These are phyloP conservation scores for Porcisia hertigi DNA, from an alignment of 208 protist genomes.

Conservation along the genomic window DNA sequence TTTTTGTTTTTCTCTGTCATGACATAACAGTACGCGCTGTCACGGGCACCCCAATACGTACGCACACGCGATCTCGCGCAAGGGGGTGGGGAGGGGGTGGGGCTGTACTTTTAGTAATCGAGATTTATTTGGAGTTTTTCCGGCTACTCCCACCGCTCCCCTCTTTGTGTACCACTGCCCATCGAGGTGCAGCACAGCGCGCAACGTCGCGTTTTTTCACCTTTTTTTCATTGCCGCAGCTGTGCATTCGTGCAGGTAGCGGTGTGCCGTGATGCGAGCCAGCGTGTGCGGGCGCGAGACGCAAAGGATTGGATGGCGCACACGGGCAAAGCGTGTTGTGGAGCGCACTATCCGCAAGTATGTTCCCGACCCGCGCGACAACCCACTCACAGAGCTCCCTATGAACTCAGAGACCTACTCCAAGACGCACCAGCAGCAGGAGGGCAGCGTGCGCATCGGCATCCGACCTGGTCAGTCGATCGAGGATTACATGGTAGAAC, in stretches of 20 bases:
- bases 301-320: constrained; percentile 53
- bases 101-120: not conserved
- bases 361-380: constrained; percentile 82
- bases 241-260: not conserved
- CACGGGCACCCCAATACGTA: not conserved
- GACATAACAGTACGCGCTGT: not conserved
- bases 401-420: constrained; percentile 69
- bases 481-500: constrained; percentile 88
- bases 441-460: constrained; percentile 77
- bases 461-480: constrained; percentile 83
- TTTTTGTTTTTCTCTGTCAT: not conserved
- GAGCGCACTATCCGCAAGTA: constrained; percentile 70
- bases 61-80: not conserved
- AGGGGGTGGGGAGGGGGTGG: not conserved
- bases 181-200: not conserved
- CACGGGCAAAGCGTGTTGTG: constrained; percentile 47
- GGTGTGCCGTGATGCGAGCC: constrained; percentile 5
- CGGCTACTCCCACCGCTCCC: not conserved
- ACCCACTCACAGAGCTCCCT: constrained; percentile 77
- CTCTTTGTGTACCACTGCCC: not conserved
- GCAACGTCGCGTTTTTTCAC: not conserved
- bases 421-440: constrained; percentile 67
- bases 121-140: too few relatives aligned
- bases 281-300: constrained; percentile 10
- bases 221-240: not conserved